Conservation (phyloP, 2,329 filamentous ascomycete genomes). For the Aspergillus phoenicis region DNA sequence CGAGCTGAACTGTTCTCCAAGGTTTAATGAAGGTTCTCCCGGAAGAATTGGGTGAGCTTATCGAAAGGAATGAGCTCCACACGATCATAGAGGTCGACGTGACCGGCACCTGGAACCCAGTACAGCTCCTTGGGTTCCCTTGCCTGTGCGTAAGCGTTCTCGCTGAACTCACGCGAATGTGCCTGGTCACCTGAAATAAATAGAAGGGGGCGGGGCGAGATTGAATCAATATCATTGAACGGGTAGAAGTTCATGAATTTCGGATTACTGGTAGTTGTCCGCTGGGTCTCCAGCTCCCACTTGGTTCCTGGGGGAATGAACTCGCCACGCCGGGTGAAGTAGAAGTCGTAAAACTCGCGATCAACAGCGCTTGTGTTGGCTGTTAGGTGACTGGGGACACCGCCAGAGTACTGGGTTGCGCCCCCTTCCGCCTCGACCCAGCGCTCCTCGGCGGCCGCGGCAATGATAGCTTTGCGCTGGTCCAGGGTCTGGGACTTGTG, state of each 20-base stretch:
- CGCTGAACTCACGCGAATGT: conserved; percentile 28
- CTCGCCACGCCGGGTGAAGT: no score
- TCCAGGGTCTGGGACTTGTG: conserved; percentile 13
- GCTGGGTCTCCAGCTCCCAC: not conserved
- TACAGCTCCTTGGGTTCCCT: conserved; percentile 41
- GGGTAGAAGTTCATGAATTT: not conserved
- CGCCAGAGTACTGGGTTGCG: no score
- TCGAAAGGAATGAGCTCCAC: conserved; percentile 39
- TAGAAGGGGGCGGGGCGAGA: conserved; percentile 28
- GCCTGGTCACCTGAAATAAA: conserved; percentile 28
- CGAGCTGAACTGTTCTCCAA: no score
- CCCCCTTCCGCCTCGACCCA: conserved; percentile 21
- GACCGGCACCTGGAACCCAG: conserved; percentile 36
- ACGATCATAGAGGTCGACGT: conserved; percentile 44
- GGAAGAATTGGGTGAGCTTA: conserved; percentile 31
- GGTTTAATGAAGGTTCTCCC: conserved; percentile 11
- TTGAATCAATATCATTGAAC: conserved; percentile 21
- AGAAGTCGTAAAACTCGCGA: no score
- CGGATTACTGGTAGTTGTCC: no score
- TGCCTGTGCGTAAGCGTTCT: conserved; percentile 29
- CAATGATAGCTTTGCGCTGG: conserved; percentile 18
- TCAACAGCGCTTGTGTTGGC: no score
- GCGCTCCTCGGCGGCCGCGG: conserved; percentile 21
- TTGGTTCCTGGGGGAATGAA: no score
- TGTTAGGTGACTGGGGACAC: no score